These are phyloP conservation scores for Yarrowia sp. DNA, from an alignment of 805 yeast genomes.

Conservation along the genomic window DNA sequence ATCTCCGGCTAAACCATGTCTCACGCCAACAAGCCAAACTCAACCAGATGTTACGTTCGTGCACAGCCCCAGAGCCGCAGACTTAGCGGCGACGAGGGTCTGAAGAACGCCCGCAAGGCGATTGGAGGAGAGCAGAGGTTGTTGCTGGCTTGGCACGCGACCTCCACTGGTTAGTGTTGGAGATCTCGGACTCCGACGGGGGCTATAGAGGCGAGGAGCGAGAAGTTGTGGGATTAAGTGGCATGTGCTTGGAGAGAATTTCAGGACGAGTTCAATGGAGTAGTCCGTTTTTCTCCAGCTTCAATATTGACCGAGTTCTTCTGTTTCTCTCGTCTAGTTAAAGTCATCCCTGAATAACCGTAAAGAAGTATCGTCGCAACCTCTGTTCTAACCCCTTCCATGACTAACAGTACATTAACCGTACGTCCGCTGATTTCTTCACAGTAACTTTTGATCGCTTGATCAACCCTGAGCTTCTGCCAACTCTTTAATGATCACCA, in stretches of 20 bases:
- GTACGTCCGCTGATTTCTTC: not conserved
- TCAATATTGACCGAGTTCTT: too few relatives aligned
- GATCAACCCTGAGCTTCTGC: constrained; percentile 6
- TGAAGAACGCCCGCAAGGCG: constrained; percentile 3
- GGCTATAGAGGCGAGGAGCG: too few relatives aligned
- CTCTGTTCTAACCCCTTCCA: too few relatives aligned
- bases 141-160: constrained; percentile 22
- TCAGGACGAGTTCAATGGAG: too few relatives aligned
- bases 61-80: constrained; percentile 33
- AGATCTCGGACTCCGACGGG: not conserved
- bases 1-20: constrained; percentile 23
- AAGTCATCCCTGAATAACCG: too few relatives aligned
- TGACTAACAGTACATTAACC: not conserved
- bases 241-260: too few relatives aligned
- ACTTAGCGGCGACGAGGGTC: not conserved
- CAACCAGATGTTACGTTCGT: constrained; percentile 9
- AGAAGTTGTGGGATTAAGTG: too few relatives aligned
- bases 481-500: not conserved
- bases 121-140: constrained; percentile 2
- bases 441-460: not conserved
- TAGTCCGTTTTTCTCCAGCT: too few relatives aligned
- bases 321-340: too few relatives aligned
- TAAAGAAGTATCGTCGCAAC: too few relatives aligned
- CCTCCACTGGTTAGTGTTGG: not conserved
- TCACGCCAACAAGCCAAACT: not conserved